Percentiles rank a stretch among this genome's conserved stretches.
Conservation (phyloP, 768 basidiomycete species). For the Paxillus involutus region DNA sequence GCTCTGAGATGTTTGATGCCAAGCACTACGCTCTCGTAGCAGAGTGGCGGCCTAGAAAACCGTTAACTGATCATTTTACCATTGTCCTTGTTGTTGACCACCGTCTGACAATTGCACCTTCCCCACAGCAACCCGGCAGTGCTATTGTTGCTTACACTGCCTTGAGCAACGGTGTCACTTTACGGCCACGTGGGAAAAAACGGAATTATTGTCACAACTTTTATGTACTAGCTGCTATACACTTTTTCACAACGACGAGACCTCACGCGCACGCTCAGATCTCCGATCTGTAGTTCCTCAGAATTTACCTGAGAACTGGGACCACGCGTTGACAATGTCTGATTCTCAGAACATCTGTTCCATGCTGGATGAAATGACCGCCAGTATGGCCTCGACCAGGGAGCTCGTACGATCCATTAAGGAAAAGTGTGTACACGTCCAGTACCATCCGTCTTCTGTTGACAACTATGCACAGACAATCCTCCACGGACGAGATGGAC, state of each 20-base stretch:
- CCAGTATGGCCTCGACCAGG: conserved; percentile 61
- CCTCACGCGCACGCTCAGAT: too few relatives aligned
- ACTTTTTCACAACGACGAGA: too few relatives aligned
- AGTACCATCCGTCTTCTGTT: conserved; percentile 7
- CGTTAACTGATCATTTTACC: conserved; percentile 48
- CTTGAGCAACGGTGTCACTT: too few relatives aligned
- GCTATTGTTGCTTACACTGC: too few relatives aligned
- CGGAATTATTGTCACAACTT: too few relatives aligned
- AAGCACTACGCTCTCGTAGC: conserved; percentile 48
- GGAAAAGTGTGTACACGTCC: conserved; percentile 46
- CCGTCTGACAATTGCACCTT: too few relatives aligned
- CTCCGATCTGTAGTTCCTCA: too few relatives aligned
- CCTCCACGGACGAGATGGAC: conserved; percentile 40
- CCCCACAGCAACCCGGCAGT: too few relatives aligned
- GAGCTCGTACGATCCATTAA: conserved; percentile 52
- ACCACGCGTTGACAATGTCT: conserved; percentile 13
- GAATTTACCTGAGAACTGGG: background rate
- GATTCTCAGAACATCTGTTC: conserved; percentile 22
- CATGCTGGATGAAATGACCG: conserved; percentile 55
- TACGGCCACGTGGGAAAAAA: too few relatives aligned
- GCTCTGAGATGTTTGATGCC: conserved; percentile 54
- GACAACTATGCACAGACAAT: conserved; percentile 24
- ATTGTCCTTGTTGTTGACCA: too few relatives aligned
- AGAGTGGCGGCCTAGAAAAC: conserved; percentile 65
- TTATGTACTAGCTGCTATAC: too few relatives aligned